Conservation (phyloP, 2,329 filamentous ascomycete genomes). For the Fusarium sp. region DNA sequence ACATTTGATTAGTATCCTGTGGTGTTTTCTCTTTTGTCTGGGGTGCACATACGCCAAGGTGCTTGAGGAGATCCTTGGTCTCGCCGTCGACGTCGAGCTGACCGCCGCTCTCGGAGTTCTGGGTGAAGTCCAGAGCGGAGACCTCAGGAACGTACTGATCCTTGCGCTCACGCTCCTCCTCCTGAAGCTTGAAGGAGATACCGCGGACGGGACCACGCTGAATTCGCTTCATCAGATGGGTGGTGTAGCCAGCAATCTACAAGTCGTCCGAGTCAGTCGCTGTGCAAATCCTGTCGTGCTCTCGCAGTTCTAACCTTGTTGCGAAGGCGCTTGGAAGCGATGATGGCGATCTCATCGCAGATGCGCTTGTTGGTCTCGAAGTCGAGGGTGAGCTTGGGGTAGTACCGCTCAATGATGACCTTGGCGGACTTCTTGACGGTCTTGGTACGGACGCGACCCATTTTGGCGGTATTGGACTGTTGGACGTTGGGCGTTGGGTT, state of each 20-base stretch:
- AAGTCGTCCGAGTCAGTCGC: constrained; percentile 31
- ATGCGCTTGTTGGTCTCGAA: constrained; percentile 99
- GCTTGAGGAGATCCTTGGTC: constrained; percentile 99
- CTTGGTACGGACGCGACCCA: constrained; percentile 79
- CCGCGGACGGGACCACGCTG: constrained; percentile 98
- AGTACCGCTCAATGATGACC: constrained; percentile 99
- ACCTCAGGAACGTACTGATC: constrained; percentile 99
- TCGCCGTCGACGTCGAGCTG: constrained; percentile 95
- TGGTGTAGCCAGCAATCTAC: constrained; percentile 97
- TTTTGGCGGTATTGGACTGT: constrained; percentile 67
- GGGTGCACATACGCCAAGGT: constrained; percentile 85
- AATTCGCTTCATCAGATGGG: constrained; percentile 99
- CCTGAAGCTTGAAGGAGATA: constrained; percentile 99
- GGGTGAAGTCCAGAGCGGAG: constrained; percentile 97
- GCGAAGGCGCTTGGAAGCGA: constrained; percentile 97
- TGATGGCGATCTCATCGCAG: constrained; percentile 99
- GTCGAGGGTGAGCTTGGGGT: constrained; percentile 97
- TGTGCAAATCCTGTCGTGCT: neutral
- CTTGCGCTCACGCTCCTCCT: constrained; percentile 99
- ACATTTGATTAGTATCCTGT: constrained; percentile 44
- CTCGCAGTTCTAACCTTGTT: constrained; percentile 82
- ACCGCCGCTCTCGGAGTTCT: constrained; percentile 93
- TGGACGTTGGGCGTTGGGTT: constrained; percentile 51
- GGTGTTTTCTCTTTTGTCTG: neutral
- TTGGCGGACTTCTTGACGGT: constrained; percentile 87